phyloP scores from a whole-genome alignment of 1,284 basidiomycete genomes.

The Cutaneotrichosporon dermatis region DNA sequence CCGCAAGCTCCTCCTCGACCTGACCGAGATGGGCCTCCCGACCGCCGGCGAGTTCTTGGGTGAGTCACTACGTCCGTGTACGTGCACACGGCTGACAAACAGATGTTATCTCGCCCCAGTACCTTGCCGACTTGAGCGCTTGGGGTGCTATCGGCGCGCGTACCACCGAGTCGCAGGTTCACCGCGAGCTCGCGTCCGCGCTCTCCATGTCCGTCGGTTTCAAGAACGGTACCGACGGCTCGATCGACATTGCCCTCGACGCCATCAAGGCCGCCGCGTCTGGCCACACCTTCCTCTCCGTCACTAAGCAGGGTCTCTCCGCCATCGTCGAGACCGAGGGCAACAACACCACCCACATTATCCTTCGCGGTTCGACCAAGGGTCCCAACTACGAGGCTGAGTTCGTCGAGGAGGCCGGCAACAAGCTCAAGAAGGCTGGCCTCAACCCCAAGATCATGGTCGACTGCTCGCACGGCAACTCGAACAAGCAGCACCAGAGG shows the following conservation, averaged over 20 bases:
- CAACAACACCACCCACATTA: conserved; percentile 58
- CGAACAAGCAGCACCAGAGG: conserved; percentile 58
- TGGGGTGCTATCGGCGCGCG: conserved; percentile 98
- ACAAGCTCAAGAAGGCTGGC: conserved; percentile 74
- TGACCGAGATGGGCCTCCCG: conserved; percentile 82
- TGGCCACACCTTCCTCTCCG: conserved; percentile 86
- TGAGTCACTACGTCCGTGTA: conserved; percentile 21
- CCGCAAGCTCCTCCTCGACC: conserved; percentile 80
- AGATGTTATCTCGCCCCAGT: conserved; percentile 78
- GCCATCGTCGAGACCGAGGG: conserved; percentile 82
- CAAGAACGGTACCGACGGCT: conserved; percentile 55
- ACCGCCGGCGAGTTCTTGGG: conserved; percentile 91
- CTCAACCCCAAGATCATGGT: conserved; percentile 79
- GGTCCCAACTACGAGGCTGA: conserved; percentile 82
- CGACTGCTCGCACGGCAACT: conserved; percentile 81
- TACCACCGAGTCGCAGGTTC: conserved; percentile 90
- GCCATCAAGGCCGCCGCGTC: conserved; percentile 81
- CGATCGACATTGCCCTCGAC: conserved; percentile 79
- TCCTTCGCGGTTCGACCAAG: conserved; percentile 76
- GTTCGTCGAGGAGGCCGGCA: conserved; percentile 69
- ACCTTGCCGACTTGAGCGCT: conserved; percentile 65
- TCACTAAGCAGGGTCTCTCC: conserved; percentile 86
- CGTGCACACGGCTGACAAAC: neutral
- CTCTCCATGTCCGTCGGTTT: conserved; percentile 84
- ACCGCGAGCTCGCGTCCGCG: conserved; percentile 84